A percentile compares a stretch with the other conserved stretches of the same genome.
These are phyloP conservation scores for Trichoderma sp. DNA, from an alignment of 2,329 filamentous ascomycete species.

Conservation along the genomic window DNA sequence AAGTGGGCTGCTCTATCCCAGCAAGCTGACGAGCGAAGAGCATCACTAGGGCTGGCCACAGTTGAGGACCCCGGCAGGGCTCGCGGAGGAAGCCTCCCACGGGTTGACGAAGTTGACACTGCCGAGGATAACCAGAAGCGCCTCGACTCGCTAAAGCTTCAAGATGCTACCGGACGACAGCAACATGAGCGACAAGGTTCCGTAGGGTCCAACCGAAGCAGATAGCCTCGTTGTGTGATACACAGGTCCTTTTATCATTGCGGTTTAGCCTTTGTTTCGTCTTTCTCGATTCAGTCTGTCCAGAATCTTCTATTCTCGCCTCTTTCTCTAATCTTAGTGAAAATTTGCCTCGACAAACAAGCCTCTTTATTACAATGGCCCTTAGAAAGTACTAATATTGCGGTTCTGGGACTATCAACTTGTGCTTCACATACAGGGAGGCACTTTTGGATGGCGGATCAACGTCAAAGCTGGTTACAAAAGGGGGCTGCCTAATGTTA, in stretches of 20 bases:
- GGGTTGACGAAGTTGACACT: slow-evolving; percentile 75
- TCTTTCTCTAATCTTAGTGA: not conserved
- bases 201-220: slow-evolving; percentile 55
- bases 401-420: not conserved
- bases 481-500: not conserved
- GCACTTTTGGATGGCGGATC: slow-evolving; percentile 12
- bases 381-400: slow-evolving; percentile 3
- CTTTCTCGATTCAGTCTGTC: not conserved
- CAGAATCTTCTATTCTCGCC: not conserved
- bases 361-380: not conserved
- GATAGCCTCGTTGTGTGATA: slow-evolving; percentile 39
- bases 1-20: slow-evolving; percentile 88
- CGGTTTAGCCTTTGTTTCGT: not conserved
- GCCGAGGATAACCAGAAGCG: slow-evolving; percentile 83
- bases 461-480: slow-evolving; percentile 2
- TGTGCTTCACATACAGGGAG: not conserved
- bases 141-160: slow-evolving; percentile 85
- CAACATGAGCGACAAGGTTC: slow-evolving; percentile 64
- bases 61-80: slow-evolving; percentile 39
- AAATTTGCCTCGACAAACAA: not conserved
- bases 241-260: not conserved
- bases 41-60: slow-evolving; percentile 39
- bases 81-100: slow-evolving; percentile 48
- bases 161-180: slow-evolving; percentile 70
- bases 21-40: slow-evolving; percentile 71